Evolutionary conservation across 768 basidiomycete genomes (phyloP).

Genomic region (Lactarius deliciosus): DNA sequence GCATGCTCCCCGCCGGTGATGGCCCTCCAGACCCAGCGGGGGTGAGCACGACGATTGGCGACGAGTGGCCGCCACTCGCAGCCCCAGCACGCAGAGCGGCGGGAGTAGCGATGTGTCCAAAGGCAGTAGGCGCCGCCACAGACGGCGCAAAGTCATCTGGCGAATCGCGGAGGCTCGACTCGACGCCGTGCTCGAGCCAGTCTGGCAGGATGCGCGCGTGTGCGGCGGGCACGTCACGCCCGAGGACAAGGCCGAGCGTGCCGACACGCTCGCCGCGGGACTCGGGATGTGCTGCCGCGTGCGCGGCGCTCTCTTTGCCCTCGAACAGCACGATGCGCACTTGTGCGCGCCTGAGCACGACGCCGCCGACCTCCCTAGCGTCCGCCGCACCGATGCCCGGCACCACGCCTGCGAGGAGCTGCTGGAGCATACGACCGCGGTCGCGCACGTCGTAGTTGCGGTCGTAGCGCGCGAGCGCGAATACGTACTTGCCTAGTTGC

Average conservation of each 20-base stretch:
- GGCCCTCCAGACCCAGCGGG: constrained; percentile 42
- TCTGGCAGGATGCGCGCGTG: constrained; percentile 65
- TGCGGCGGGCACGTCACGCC: constrained; percentile 44
- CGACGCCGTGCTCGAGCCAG: constrained; percentile 87
- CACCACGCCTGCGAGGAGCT: constrained; percentile 60
- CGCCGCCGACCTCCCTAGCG: constrained; percentile 48
- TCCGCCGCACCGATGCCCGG: constrained; percentile 29
- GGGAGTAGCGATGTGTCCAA: constrained; percentile 38
- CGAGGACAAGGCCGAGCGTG: constrained; percentile 61
- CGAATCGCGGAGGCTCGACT: constrained; percentile 68
- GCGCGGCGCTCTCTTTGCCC: constrained; percentile 57
- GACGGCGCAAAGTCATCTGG: constrained; percentile 49
- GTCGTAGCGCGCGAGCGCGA: constrained; percentile 87
- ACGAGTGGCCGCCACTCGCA: constrained; percentile 35
- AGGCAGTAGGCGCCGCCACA: constrained; percentile 40
- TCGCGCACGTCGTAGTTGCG: constrained; percentile 88
- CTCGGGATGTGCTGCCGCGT: constrained; percentile 30
- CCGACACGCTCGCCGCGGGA: constrained; percentile 54
- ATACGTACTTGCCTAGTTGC: constrained; percentile 67
- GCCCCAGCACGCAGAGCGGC: constrained; percentile 32
- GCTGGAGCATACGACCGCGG: constrained; percentile 74
- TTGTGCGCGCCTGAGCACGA: constrained; percentile 80
- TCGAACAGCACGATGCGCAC: constrained; percentile 76
- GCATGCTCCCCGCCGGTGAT: constrained; percentile 37
- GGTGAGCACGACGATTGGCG: constrained; percentile 54